Evolutionary conservation across 352 stramenopile genomes (phyloP), one percentile per base, ranked within the genome.

Genomic region (Phytophthora ohioensis): DNA sequence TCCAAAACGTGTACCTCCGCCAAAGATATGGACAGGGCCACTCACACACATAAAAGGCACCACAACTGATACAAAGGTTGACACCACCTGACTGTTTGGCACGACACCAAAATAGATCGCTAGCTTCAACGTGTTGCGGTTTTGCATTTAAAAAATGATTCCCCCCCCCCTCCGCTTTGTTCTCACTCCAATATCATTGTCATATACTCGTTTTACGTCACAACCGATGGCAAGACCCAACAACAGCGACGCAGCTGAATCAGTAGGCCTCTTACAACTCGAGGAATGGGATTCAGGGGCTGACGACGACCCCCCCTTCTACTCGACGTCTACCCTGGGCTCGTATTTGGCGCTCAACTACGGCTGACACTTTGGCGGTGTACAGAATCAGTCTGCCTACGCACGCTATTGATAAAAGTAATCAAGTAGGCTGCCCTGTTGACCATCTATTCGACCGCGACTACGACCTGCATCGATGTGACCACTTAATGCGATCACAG

Each of bases 41-140:
- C 1, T 27, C 21, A 27, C 21, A 27, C 21, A 27, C 21, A 27
- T 27, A 27, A 27, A 27, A 27, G 21, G 21, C 21, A 27, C 21
- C 21, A 27, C 21, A 0, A 27, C 2, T 2, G 21, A 27, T 27
- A 2, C 21, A 27, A 27, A 27, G 1, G 21, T 2, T 27, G 1
- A 27, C 21, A 27, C 21, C 21, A 27, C 21, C 21, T 27, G 21
- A 27, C 1, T 1, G 21, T 27, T 27, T 27, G 21, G 21, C 21
- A 27, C 21, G 21, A 27, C 32, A 57, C 49, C 49, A 34, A 57
- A 57, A 57, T 42, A 57, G 49, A 57, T 43, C 12, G 30, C 32
- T n/a, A 57, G 36, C 32, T 11, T 53, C 2, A 53, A 13, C 8
- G 5, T 57, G n/a, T 15, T 43, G 7, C 15, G 32, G 21, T 15